Evolutionary conservation across 2,329 filamentous ascomycete species (phyloP), one percentile per base, ranked within the genome.

Genomic region (Juglanconis juglandina): DNA sequence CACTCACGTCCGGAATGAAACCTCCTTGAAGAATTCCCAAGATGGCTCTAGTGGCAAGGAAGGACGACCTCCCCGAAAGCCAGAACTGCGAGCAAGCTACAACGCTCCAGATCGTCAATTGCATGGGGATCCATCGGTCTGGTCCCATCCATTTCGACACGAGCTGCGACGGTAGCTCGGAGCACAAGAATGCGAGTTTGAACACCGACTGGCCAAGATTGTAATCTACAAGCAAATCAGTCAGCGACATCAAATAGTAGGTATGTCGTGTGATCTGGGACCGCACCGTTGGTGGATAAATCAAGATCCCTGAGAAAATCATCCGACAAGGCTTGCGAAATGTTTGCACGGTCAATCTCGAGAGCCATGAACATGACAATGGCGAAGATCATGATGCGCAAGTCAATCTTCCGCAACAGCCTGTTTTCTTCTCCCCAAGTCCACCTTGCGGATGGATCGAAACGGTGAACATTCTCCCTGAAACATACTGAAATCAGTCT

Each of bases 141-240:
- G 81, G 82, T 0, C 81, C 84, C 56, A 84, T 69, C 77, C 77
- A 84, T 68, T 87, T 84, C 61, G 75, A 77, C 44, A 87, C 73
- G 14, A 88, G 73, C 67, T 88, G 84, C 0, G 83, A 87, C 0
- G 86, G 86, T 0, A 88, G 74, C 67, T 87, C 84, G 0, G 83
- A 79, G 17, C 74, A 77, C n/a, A 84, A 72, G 62, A 84, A 84
- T 1, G 73, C 73, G 4, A 80, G 69, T 51, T 76, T 75, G 66
- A 81, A 82, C 33, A 83, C 75, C 0, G 77, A 79, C 64, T 78
- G 79, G 17, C 81, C 80, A 1, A 78, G 69, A 58, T 81, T 81
- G 65, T 78, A 81, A 44, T 77, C 75, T 71, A 62, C 1, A 8
- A 35, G 9, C 17, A 5, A 33, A 14, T 53, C 24, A 57, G 39